phyloP scores from a whole-genome alignment of 1,284 basidiomycete species.

The Leccinum subspadiceum region DNA sequence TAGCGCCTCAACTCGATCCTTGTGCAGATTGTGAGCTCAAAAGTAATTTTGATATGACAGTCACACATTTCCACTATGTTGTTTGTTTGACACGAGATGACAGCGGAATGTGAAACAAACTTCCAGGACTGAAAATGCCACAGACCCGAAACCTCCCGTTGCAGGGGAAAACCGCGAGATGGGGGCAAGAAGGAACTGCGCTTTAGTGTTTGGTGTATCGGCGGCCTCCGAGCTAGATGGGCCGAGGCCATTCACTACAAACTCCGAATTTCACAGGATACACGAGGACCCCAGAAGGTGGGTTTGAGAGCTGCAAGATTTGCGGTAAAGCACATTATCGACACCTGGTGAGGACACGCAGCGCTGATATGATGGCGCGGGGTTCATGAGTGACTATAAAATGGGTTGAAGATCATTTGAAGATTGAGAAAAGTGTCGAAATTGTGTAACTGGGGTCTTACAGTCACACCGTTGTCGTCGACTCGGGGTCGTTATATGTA shows the following conservation, averaged over 20 bases:
- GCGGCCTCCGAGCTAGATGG: not conserved
- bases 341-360: not conserved
- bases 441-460: not conserved
- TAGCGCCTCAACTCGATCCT: not conserved
- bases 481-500: too few relatives aligned
- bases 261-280: not conserved
- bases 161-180: not conserved
- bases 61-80: too few relatives aligned
- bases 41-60: too few relatives aligned
- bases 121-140: not conserved
- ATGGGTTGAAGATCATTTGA: not conserved
- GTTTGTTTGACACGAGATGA: not conserved
- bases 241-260: not conserved
- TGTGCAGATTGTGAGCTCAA: too few relatives aligned
- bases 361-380: not conserved
- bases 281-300: constrained; percentile 1
- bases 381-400: not conserved
- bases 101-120: not conserved
- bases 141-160: not conserved
- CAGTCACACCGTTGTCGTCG: not conserved
- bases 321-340: not conserved
- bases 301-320: not conserved
- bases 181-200: not conserved
- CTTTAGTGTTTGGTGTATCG: not conserved
- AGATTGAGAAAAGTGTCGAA: not conserved